Base-by-base conservation (phyloP, 495 filamentous ascomycete species). In the Lasiosphaeris hirsuta region DNA sequence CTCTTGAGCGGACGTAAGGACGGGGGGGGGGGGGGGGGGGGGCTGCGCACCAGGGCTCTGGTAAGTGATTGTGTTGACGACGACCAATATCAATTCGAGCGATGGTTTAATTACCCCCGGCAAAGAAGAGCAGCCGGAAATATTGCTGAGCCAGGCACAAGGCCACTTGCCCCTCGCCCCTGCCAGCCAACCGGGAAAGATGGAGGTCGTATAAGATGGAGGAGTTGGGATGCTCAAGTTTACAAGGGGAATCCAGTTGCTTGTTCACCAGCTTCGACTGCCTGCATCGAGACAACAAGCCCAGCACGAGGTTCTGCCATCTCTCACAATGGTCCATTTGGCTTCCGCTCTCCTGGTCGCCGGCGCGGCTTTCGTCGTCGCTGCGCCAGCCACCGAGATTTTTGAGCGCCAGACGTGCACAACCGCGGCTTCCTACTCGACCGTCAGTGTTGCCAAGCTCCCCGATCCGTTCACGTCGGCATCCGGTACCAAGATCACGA, bases 401-500 rank as follows among this genome's bases (percentile, higher is more conserved):
- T 75, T 77, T 62, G 62, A 66, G 66, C 73, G 74, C 18, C 76
- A 78, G 57, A 62, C 58, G 39, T 79, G 76, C 66, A 50, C 63
- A 13, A 47, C 47, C 10, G 33, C 54, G 5, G 40, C 39, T 61
- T 64, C 23, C 57, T 68, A 68, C 51, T 51, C 69, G 10, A 51
- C 70, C 18, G 62, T 73, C 35, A 63, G 61, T 64, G 57, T 42
- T 15, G 63, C 73, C 60, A 73, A 76, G 67, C 74, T 83, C 33
- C 79, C 79, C 1, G 75, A 82, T 65, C 79, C 78, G 7, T 83
- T 82, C 67, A 76, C 68, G 11, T 74, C 70, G 55, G 58, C 74
- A 23, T 66, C 70, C 58, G 79, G 78, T 18, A 56, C 34, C 14
- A 72, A 72, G 62, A 69, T 83, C n/a, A 69, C 73, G 1, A 77